phyloP scores from a whole-genome alignment of 2,329 filamentous ascomycete species.

The Claviceps humidiphila region DNA sequence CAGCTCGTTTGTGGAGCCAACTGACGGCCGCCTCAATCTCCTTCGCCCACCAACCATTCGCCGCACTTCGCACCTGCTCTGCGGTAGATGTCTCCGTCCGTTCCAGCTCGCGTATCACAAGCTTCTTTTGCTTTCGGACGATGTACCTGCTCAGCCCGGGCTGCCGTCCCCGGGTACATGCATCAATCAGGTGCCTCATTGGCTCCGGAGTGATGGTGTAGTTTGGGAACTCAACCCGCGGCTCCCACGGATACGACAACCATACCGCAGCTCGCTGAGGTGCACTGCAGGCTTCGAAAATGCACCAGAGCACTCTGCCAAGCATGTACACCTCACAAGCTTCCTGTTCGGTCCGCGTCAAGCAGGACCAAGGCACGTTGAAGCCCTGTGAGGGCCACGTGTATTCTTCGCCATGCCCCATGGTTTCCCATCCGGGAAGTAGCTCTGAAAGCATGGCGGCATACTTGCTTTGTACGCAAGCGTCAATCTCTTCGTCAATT shows the following conservation, averaged over 20 bases:
- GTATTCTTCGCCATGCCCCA: constrained; percentile 30
- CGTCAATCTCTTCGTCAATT: constrained; percentile 31
- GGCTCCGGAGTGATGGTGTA: constrained; percentile 33
- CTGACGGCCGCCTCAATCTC: constrained; percentile 35
- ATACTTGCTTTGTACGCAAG: constrained; percentile 27
- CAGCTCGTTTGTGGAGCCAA: constrained; percentile 30
- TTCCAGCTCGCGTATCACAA: constrained; percentile 28
- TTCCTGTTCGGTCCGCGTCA: constrained; percentile 39
- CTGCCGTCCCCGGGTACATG: constrained; percentile 37
- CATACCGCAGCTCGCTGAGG: constrained; percentile 43
- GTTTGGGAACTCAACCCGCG: constrained; percentile 41
- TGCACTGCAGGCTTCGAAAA: constrained; percentile 47
- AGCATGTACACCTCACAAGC: constrained; percentile 50
- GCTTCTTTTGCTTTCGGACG: constrained; percentile 29
- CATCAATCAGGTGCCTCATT: constrained; percentile 34
- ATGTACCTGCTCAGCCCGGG: constrained; percentile 30
- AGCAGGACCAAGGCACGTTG: constrained; percentile 42
- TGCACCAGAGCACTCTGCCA: constrained; percentile 46
- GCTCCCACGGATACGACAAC: constrained; percentile 45
- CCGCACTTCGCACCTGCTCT: constrained; percentile 23
- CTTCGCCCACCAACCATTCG: constrained; percentile 33
- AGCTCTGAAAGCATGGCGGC: constrained; percentile 26
- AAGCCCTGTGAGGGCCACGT: constrained; percentile 35
- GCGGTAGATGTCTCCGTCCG: constrained; percentile 20
- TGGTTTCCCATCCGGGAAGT: constrained; percentile 32